Evolutionary conservation across 1,139 yeast genomes (phyloP).

Genomic region (Nakaseomyces nivariensis): DNA sequence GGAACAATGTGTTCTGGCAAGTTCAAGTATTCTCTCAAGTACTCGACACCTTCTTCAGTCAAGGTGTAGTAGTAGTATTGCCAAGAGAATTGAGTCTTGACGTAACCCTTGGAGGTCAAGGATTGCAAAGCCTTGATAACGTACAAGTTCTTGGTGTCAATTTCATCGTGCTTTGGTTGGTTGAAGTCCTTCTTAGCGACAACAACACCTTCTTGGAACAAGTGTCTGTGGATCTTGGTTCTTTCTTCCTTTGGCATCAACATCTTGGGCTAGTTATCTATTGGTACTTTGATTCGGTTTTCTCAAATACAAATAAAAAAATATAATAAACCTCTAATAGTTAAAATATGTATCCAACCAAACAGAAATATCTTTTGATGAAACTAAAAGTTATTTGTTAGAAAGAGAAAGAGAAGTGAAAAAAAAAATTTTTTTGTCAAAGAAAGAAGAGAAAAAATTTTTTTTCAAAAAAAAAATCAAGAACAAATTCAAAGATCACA

Average conservation of each 20-base stretch:
- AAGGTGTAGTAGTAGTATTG: conserved; percentile 99
- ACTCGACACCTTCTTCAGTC: conserved; percentile 99
- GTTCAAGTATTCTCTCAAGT: conserved; percentile 96
- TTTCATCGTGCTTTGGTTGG: conserved; percentile 96
- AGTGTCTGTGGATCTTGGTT: conserved; percentile 98
- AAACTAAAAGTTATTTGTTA: not conserved
- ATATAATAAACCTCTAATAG: not conserved
- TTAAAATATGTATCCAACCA: too few relatives aligned
- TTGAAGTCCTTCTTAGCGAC: conserved; percentile 98
- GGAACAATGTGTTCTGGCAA: conserved; percentile 98
- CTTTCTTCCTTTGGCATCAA: conserved; percentile 99
- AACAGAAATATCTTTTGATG: not conserved
- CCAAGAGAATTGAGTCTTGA: conserved; percentile 99
- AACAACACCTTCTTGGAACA: conserved; percentile 99
- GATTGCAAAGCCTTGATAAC: conserved; percentile 99
- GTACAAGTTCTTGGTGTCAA: conserved; percentile 93
- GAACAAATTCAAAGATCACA: too few relatives aligned
- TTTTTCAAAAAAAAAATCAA: too few relatives aligned
- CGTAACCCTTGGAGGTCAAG: conserved; percentile 96
- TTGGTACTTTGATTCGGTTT: conserved; percentile 3
- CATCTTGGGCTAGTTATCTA: conserved; percentile 46
- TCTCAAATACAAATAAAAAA: not conserved
- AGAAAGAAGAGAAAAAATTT: too few relatives aligned
- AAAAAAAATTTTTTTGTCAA: too few relatives aligned
- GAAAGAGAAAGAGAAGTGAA: not conserved